Evolutionary conservation across 768 basidiomycete genomes (phyloP).

Genomic region (Rubroboletus pulcherrimus): DNA sequence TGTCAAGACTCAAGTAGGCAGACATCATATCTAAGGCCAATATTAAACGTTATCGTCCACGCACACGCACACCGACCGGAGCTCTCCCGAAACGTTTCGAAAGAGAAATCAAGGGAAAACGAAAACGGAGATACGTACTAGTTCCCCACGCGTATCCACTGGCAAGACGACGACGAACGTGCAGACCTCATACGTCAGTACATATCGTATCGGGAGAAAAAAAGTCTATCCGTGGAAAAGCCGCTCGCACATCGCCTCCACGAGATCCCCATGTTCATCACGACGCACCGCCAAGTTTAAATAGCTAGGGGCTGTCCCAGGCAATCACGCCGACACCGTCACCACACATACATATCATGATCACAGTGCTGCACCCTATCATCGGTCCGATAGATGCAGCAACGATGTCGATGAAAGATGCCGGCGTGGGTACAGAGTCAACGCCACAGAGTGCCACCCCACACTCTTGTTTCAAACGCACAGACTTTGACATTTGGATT

Average conservation of each 20-base stretch:
- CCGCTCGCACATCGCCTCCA: not conserved
- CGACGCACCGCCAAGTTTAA: not conserved
- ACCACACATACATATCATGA: not conserved
- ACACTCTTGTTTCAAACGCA: not conserved
- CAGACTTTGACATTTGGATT: not conserved
- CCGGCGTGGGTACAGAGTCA: no score
- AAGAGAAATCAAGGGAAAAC: not conserved
- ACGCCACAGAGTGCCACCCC: not conserved
- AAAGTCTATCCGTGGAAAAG: not conserved
- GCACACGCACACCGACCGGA: not conserved
- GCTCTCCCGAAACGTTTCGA: not conserved
- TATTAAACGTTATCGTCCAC: not conserved
- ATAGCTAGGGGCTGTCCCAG: not conserved
- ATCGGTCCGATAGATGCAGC: not conserved
- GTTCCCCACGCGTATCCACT: not conserved
- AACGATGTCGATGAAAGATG: not conserved
- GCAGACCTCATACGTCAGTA: not conserved
- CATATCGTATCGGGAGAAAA: not conserved
- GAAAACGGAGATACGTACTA: not conserved
- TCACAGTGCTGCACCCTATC: not conserved
- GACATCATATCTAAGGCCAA: not conserved
- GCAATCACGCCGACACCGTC: not conserved
- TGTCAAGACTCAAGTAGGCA: not conserved
- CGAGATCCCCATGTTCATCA: not conserved
- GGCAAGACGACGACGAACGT: not conserved